Conservation (phyloP, 257 asterid genomes). For the Cordia subcordata region DNA sequence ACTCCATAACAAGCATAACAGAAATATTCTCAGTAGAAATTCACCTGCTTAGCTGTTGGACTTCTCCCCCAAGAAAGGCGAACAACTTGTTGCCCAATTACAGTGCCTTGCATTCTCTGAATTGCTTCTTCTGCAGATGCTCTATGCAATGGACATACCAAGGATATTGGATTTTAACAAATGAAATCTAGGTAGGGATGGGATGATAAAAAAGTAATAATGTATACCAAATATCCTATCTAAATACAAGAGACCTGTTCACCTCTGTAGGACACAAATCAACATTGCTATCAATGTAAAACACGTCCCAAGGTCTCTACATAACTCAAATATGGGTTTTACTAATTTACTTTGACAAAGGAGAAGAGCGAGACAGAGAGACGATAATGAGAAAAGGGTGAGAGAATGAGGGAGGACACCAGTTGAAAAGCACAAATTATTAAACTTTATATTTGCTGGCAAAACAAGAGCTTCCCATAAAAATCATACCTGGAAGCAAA, state of each 20-base stretch:
- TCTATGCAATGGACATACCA: slow-evolving; percentile 29
- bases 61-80: slow-evolving; percentile 95
- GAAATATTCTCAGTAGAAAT: not conserved
- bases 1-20: not conserved
- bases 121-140: slow-evolving; percentile 91
- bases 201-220: slow-evolving; percentile 8
- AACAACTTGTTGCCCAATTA: slow-evolving; percentile 86
- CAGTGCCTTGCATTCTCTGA: slow-evolving; percentile 87
- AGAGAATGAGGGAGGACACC: too few relatives aligned
- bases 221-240: slow-evolving; percentile 6
- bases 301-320: not conserved
- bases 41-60: slow-evolving; percentile 77
- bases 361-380: not conserved
- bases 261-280: not conserved
- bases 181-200: not conserved
- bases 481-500: slow-evolving; percentile 61
- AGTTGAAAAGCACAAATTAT: too few relatives aligned
- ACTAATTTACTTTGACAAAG: not conserved
- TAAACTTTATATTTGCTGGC: too few relatives aligned
- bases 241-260: not conserved
- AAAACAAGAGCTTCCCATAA: too few relatives aligned
- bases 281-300: not conserved
- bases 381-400: too few relatives aligned
- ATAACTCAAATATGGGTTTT: too few relatives aligned
- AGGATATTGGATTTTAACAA: slow-evolving; percentile 12